phyloP scores from a whole-genome alignment of 495 filamentous ascomycete genomes.

The Aspergillus hancockii region DNA sequence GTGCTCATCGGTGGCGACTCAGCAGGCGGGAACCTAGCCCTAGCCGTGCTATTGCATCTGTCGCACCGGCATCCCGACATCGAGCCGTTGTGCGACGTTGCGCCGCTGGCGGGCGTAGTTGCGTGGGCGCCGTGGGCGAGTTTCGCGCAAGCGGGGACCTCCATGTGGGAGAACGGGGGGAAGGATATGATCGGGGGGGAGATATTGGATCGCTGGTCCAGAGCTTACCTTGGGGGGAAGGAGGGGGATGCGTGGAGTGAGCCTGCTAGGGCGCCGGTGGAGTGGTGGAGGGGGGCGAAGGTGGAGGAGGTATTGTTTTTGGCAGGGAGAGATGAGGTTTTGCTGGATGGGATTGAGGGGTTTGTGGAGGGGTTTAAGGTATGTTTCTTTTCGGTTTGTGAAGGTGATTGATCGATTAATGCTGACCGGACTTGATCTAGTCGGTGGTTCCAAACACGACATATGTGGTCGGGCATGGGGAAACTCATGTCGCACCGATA shows the following conservation, averaged over 20 bases:
- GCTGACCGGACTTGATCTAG: conserved; percentile 17
- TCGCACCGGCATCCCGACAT: conserved; percentile 59
- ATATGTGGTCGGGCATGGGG: conserved; percentile 33
- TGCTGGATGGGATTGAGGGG: conserved; percentile 55
- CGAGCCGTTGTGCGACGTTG: conserved; percentile 25
- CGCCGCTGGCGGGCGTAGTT: conserved; percentile 49
- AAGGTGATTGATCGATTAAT: background rate
- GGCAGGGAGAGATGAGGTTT: conserved; percentile 57
- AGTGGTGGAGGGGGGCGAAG: conserved; percentile 56
- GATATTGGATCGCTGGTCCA: conserved; percentile 40
- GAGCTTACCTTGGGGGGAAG: conserved; percentile 42
- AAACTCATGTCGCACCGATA: conserved; percentile 38
- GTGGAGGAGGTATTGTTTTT: conserved; percentile 52
- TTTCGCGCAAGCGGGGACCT: conserved; percentile 43
- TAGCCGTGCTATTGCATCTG: conserved; percentile 57
- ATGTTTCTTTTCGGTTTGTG: conserved; percentile 1
- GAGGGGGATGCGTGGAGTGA: conserved; percentile 57
- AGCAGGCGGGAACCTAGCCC: conserved; percentile 61
- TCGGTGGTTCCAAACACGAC: conserved; percentile 34
- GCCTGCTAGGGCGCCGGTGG: conserved; percentile 45
- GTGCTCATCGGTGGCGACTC: conserved; percentile 63
- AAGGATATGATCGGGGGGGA: conserved; percentile 48
- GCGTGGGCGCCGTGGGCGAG: conserved; percentile 58
- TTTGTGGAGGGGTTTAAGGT: conserved; percentile 50
- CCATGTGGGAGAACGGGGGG: conserved; percentile 44